Base-by-base conservation (phyloP, 2,329 filamentous ascomycete species). In the Drechslera avenae region DNA sequence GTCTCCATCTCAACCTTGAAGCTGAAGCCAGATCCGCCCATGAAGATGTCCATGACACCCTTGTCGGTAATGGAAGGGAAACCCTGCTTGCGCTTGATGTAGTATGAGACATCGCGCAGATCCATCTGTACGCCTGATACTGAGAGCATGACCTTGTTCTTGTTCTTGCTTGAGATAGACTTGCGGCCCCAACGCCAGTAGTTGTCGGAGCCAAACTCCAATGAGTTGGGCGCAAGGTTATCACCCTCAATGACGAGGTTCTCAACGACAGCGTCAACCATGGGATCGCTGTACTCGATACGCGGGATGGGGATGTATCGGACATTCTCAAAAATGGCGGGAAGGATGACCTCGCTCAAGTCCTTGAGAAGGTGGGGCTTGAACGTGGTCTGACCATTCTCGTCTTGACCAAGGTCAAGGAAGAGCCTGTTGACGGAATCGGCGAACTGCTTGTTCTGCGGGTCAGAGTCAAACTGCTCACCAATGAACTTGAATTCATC, bases 131-230 rank as follows among this genome's bases (percentile, higher is more conserved):
- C 83, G 45, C 94, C 93, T 18, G 90, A 88, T 3, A 94, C 88
- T 55, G 90, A 88, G 56, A 97, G 81, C 80, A 94, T 91, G 60
- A 93, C 80, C 73, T 87, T 87, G 76, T 96, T 92, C 75, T 90
- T 87, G 74, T 86, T 87, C 80, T 87, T 90, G 81, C 83, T 95
- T 65, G 83, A 79, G 64, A 91, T 82, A 72, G 87, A 87, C 86
- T 95, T 97, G 70, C 94, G 91, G 31, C 93, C 94, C 86, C 89
- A 96, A 62, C 90, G 87, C 84, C 92, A 91, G 79, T 94, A 95
- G 79, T 97, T 94, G 78, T 97, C 92, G 70, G 86, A 94, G 52
- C 86, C 84, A 55, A 97, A 82, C 74, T 99, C 93, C 32, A 96
- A 75, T 4, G 93, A 82, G 65, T 99, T 99, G 57, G 94, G 94